Percentiles rank a stretch among this genome's conserved stretches.
Conservation (phyloP, 1,284 basidiomycete species). For the Mrakiaceae sp. region DNA sequence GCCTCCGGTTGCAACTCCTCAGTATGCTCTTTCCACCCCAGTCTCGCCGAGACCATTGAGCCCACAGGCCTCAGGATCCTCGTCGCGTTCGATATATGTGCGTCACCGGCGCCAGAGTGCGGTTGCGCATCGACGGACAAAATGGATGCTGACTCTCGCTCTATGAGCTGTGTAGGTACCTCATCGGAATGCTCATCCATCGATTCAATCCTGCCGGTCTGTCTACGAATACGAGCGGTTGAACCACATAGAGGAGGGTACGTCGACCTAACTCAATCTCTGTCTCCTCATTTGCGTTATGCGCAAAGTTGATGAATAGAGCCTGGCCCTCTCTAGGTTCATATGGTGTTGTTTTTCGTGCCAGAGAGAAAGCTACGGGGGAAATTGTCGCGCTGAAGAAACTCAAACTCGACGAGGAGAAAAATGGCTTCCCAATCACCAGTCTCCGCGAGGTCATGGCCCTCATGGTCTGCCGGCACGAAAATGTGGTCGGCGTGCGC, state of each 20-base stretch:
- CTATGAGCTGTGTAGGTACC: slow-evolving; percentile 46
- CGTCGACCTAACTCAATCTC: no score
- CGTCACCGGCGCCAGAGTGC: not conserved
- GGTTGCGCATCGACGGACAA: not conserved
- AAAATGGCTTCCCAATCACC: slow-evolving; percentile 96
- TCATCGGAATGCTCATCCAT: slow-evolving; percentile 58
- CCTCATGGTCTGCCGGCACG: slow-evolving; percentile 80
- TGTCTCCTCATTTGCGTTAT: no score
- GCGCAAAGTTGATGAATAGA: no score
- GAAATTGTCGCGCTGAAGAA: slow-evolving; percentile 96
- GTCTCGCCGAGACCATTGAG: not conserved
- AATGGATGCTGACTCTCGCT: not conserved
- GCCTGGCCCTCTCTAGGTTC: slow-evolving; percentile 35
- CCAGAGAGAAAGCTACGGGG: slow-evolving; percentile 81
- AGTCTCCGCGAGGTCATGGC: slow-evolving; percentile 89
- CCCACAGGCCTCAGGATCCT: no score
- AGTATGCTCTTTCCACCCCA: slow-evolving; percentile 9
- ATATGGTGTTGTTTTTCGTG: slow-evolving; percentile 94
- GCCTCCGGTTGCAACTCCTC: not conserved
- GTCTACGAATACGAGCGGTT: slow-evolving; percentile 86
- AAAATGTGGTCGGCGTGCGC: slow-evolving; percentile 87
- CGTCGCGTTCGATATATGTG: not conserved
- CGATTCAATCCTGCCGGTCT: slow-evolving; percentile 68
- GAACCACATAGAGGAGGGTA: slow-evolving; percentile 96
- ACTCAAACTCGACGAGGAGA: slow-evolving; percentile 95